Base-by-base conservation (phyloP, 257 asterid species). In the Pogostemon cablin region DNA sequence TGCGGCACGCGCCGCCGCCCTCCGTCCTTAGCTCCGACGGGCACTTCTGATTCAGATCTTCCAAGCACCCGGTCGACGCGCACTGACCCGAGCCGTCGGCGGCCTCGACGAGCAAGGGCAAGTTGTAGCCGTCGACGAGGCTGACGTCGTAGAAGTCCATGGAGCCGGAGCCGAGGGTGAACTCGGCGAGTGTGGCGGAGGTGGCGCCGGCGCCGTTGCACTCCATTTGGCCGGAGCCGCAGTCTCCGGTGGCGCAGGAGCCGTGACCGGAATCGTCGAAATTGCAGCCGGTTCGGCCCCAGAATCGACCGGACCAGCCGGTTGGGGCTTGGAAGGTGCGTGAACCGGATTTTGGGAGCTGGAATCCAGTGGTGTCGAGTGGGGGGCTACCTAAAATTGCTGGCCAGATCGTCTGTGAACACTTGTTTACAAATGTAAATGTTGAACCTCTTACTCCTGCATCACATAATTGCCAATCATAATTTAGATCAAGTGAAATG, bases 261-360 rank as follows among this genome's bases (percentile, higher is more conserved):
- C 91, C 95, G 37, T 12, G 81, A 37, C 82, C 89, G 1, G 88
- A 77, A 6, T 34, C 81, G 39, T 87, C 89, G 67, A 89, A 91
- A 9, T 42, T 70, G 72, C 96, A 91, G 32, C 87, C 92, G 49
- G 90, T 85, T 65, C 96, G 72, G 54, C 83, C 97, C 96, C 96
- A 86, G 72, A 90, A 86, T 10, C 96, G 85, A 7, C 97, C 96
- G 32, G 92, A 86, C 97, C 97, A 88, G 53, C 97, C 95, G 48
- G 90, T 81, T 1, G 96, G 90, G 0, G 85, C 95, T 64, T 82
- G 84, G 71, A 90, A 76, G 57, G 87, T 47, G 57, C 90, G 96
- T 1, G 93, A 75, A 40, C 62, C 62, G 42, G 80, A 92, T 71
- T 80, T 68, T 2, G 76, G 62, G 63, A 88, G 96, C 84, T 87